These are phyloP conservation scores for Lathyrus oleraceus DNA, from an alignment of 306 rosid genomes.

Conservation along the genomic window DNA sequence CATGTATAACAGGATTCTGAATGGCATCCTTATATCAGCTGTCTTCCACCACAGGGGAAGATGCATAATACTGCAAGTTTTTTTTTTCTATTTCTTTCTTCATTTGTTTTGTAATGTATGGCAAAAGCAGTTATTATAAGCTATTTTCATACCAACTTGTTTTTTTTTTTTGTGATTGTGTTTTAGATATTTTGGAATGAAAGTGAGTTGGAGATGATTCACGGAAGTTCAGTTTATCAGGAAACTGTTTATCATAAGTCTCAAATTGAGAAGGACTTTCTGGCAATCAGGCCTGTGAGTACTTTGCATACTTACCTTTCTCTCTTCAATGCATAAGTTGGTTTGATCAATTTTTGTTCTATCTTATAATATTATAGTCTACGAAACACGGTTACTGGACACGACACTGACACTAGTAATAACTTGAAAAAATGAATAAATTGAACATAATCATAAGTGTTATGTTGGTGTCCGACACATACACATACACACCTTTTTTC, in stretches of 20 bases:
- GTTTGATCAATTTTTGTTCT: slow-evolving; percentile 11
- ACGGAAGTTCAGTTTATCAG: slow-evolving; percentile 56
- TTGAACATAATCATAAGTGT: no score
- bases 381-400: no score
- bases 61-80: slow-evolving; percentile 70
- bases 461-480: no score
- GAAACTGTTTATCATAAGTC: slow-evolving; percentile 64
- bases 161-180: slow-evolving; percentile 28
- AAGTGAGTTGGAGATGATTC: slow-evolving; percentile 77
- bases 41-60: slow-evolving; percentile 55
- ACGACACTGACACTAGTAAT: no score
- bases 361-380: background rate
- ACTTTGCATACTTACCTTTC: slow-evolving; percentile 24
- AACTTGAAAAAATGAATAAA: no score
- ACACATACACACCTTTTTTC: no score
- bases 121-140: background rate
- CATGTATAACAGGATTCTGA: slow-evolving; percentile 53
- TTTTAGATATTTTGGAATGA: slow-evolving; percentile 71
- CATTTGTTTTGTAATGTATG: background rate
- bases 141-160: background rate
- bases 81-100: background rate
- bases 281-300: slow-evolving; percentile 52
- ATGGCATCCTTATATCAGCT: slow-evolving; percentile 67
- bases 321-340: slow-evolving; percentile 1
- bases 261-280: slow-evolving; percentile 59